Evolutionary conservation across 1,139 yeast genomes (phyloP).

Genomic region (Taphrina sp.): DNA sequence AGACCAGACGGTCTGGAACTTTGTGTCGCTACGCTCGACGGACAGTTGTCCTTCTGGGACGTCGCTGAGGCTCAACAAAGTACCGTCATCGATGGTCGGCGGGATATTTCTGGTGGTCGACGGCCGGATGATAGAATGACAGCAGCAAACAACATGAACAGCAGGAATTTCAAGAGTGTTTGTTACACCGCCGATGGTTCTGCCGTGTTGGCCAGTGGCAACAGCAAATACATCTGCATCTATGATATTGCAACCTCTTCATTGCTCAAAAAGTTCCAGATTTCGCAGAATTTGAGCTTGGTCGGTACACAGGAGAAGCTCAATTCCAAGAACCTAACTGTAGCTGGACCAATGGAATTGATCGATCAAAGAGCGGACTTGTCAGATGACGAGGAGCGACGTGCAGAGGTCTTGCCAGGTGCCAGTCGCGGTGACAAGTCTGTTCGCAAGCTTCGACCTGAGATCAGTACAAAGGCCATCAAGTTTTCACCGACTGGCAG

Average conservation of each 20-base stretch:
- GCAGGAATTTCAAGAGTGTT: slow-evolving; percentile 77
- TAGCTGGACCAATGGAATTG: slow-evolving; percentile 79
- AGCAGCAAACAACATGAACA: slow-evolving; percentile 74
- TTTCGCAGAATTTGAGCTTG: slow-evolving; percentile 82
- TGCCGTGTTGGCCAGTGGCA: slow-evolving; percentile 87
- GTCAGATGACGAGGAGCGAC: slow-evolving; percentile 79
- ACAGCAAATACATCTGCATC: slow-evolving; percentile 83
- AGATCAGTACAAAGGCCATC: slow-evolving; percentile 71
- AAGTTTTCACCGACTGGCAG: slow-evolving; percentile 87
- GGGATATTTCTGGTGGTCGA: slow-evolving; percentile 86
- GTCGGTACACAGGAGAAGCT: slow-evolving; percentile 82
- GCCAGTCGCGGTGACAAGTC: slow-evolving; percentile 87
- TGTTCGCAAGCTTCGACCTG: slow-evolving; percentile 72
- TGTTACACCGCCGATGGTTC: slow-evolving; percentile 88
- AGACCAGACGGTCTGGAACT: slow-evolving; percentile 90
- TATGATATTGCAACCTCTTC: slow-evolving; percentile 90
- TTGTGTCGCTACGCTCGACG: slow-evolving; percentile 86
- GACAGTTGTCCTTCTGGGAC: slow-evolving; percentile 80
- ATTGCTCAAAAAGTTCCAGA: slow-evolving; percentile 71
- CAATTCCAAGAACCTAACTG: slow-evolving; percentile 79
- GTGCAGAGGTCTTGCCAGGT: slow-evolving; percentile 80
- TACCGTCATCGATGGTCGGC: slow-evolving; percentile 80
- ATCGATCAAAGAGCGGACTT: slow-evolving; percentile 83
- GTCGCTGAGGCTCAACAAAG: slow-evolving; percentile 76
- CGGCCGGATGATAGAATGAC: slow-evolving; percentile 76